Evolutionary conservation across 345 rosid species (phyloP), one percentile per base, ranked within the genome.

Genomic region (Rubroshorea leprosula): DNA sequence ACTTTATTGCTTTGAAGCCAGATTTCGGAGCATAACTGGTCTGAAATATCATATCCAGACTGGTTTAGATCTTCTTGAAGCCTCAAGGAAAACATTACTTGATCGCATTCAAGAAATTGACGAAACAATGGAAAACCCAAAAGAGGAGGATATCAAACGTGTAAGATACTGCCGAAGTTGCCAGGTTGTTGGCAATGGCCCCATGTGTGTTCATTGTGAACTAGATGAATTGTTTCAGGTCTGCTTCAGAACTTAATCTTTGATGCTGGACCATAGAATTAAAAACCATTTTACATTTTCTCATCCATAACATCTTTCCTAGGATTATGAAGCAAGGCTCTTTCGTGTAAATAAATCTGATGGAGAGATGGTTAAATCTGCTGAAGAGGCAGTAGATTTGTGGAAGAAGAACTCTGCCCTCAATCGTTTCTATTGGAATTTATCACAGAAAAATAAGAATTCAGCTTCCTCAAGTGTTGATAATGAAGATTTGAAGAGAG

Each of bases 251-350:
- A 50, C 58, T 50, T 66, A 63, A 23, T 23, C 29, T 24, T 68
- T 41, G 35, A 49, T 21, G 38, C 49, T 64, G 69, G 51, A 49
- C 55, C 21, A n/a, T 23, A 64, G 51, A 24, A 18, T 22, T 43
- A 7, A 44, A 22, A 49, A 47, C 45, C 26, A 49, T 39, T 56
- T 35, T 57, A 57, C 53, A 46, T 39, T 60, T 55, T 16, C 65
- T 13, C 24, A 56, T 5, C 51, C 60, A 60, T 43, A 45, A 35
- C 58, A 60, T 63, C 57, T 67, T 52, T 62, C 53, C 55, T 74
- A 92, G 98, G 84, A 77, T 62, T 89, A 92, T 49, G 93, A 81
- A 72, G 95, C 98, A 49, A 83, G 96, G 79, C 80, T 92, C 31
- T 92, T 92, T 70, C 85, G 85, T 58, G 87, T 86, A 20, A 74